These are phyloP conservation scores for Lactarius pseudohatsudake DNA, from an alignment of 768 basidiomycete species.

Conservation along the genomic window DNA sequence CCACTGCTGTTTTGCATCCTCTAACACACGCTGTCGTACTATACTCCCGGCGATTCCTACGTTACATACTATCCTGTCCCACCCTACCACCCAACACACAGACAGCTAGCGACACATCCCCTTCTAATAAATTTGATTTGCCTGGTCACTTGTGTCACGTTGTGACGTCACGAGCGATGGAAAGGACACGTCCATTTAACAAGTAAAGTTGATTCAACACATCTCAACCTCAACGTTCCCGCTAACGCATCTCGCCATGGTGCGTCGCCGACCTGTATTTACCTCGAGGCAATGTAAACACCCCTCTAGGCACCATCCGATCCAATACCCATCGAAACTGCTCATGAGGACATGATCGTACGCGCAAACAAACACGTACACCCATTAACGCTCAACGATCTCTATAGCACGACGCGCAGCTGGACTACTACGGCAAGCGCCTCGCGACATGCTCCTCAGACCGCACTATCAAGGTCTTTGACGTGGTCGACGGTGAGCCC, in stretches of 20 bases:
- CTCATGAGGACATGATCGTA: slow-evolving; percentile 99
- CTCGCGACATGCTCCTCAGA: slow-evolving; percentile 97
- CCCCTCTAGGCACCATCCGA: slow-evolving; percentile 42
- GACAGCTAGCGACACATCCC: slow-evolving; percentile 22
- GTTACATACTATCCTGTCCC: slow-evolving; percentile 18
- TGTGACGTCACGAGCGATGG: slow-evolving; percentile 9
- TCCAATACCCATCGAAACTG: slow-evolving; percentile 87
- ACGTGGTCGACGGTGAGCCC: slow-evolving; percentile 86
- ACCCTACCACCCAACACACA: slow-evolving; percentile 11
- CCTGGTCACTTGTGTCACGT: slow-evolving; percentile 9
- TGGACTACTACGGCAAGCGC: slow-evolving; percentile 97
- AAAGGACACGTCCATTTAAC: not conserved
- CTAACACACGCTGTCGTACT: slow-evolving; percentile 14
- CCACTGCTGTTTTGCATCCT: slow-evolving; percentile 15
- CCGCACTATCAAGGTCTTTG: slow-evolving; percentile 92
- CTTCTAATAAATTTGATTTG: slow-evolving; percentile 38
- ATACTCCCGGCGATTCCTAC: slow-evolving; percentile 18
- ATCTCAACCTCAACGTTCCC: not conserved
- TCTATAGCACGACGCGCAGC: slow-evolving; percentile 89
- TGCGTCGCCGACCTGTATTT: slow-evolving; percentile 1
- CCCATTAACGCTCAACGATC: not conserved
- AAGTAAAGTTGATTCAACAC: not conserved
- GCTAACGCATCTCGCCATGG: slow-evolving; percentile 13
- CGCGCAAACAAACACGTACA: slow-evolving; percentile 35
- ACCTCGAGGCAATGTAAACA: not conserved